Evolutionary conservation across 2,329 filamentous ascomycete genomes (phyloP).

Genomic region (Aspergillus unguis): DNA sequence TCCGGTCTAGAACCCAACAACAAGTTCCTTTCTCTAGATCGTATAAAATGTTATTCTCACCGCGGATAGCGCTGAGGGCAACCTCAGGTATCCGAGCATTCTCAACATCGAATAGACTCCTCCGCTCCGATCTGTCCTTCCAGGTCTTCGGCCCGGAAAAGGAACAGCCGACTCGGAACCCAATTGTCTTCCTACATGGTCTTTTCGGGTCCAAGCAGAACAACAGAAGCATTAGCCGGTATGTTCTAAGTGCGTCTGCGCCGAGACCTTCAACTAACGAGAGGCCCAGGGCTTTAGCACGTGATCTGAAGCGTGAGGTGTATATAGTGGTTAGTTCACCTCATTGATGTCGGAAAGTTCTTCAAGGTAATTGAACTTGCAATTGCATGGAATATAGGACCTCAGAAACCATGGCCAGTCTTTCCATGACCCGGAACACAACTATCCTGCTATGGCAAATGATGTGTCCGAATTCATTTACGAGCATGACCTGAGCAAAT

Average conservation of each 20-base stretch:
- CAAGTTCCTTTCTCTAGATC: background rate
- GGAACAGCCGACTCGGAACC: constrained; percentile 42
- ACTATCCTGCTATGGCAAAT: constrained; percentile 77
- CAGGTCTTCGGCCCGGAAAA: constrained; percentile 37
- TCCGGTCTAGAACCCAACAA: background rate
- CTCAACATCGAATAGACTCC: constrained; percentile 28
- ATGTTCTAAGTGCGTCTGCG: constrained; percentile 33
- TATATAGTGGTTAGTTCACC: constrained; percentile 68
- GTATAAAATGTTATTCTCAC: constrained; percentile 6
- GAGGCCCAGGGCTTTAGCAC: constrained; percentile 63
- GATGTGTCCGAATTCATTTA: constrained; percentile 78
- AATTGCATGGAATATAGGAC: constrained; percentile 55
- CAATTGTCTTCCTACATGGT: constrained; percentile 87
- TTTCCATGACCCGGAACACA: constrained; percentile 70
- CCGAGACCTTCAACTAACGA: background rate
- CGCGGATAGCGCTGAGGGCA: constrained; percentile 16
- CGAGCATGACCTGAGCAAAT: constrained; percentile 64
- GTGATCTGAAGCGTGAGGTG: constrained; percentile 74
- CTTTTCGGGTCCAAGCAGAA: constrained; percentile 95
- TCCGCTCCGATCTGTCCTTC: constrained; percentile 32
- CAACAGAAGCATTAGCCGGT: constrained; percentile 93
- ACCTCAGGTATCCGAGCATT: constrained; percentile 24
- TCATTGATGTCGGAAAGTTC: background rate
- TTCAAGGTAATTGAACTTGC: background rate
- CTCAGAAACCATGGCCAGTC: constrained; percentile 92